phyloP scores from a whole-genome alignment of 2,329 filamentous ascomycete genomes.

The Metarhizium humberi region DNA sequence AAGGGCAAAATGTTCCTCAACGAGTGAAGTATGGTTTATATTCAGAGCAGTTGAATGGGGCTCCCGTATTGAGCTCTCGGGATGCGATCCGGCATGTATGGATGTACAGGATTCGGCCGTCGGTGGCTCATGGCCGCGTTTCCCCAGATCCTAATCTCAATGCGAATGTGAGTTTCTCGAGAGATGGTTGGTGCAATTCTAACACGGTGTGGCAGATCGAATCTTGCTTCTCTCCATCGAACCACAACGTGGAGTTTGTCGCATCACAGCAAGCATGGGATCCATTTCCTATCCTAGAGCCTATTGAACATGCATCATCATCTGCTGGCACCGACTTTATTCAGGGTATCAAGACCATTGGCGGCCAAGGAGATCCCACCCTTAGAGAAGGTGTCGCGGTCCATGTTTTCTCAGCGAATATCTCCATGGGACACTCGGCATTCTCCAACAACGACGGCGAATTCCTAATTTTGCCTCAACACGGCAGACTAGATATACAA shows the following conservation, averaged over 20 bases:
- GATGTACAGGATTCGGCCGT: conserved; percentile 23
- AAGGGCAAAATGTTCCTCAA: conserved; percentile 35
- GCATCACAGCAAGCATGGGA: conserved; percentile 39
- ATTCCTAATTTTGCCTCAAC: conserved; percentile 55
- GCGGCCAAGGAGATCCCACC: conserved; percentile 36
- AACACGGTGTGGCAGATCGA: conserved; percentile 16
- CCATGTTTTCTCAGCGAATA: conserved; percentile 35
- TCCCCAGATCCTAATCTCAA: conserved; percentile 13
- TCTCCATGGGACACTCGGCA: conserved; percentile 32
- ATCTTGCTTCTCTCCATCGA: conserved; percentile 35
- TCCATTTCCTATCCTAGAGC: conserved; percentile 25
- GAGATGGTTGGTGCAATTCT: neutral
- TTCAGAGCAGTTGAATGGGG: conserved; percentile 39
- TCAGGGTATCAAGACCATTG: conserved; percentile 35
- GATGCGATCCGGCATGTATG: conserved; percentile 22
- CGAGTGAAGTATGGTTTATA: conserved; percentile 31
- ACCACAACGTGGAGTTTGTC: conserved; percentile 33
- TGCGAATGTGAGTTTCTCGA: conserved; percentile 12
- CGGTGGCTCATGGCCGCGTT: conserved; percentile 19
- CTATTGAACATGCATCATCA: neutral
- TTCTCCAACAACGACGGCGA: conserved; percentile 48
- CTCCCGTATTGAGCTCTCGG: conserved; percentile 22
- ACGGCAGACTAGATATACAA: conserved; percentile 56
- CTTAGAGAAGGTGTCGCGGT: conserved; percentile 36
- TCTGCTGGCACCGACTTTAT: conserved; percentile 29